phyloP scores from a whole-genome alignment of 1,284 basidiomycete species.

The Uromyces viciae-fabae region DNA sequence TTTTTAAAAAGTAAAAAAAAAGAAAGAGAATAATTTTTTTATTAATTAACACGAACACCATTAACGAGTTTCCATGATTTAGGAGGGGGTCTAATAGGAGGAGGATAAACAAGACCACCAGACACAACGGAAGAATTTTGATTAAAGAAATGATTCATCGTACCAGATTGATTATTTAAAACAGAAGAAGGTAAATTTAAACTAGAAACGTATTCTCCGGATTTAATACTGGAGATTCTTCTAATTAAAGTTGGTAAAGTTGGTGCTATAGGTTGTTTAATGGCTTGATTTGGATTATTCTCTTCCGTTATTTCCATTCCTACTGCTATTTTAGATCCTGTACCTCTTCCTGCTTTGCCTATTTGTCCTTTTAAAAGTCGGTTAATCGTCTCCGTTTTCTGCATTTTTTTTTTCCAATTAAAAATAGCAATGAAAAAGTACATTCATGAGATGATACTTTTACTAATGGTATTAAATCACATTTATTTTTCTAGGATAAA shows the following conservation, averaged over 20 bases:
- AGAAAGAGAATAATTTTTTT: not conserved
- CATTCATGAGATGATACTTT: not conserved
- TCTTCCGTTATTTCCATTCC: not conserved
- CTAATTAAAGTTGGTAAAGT: slow-evolving; percentile 11
- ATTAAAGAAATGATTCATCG: slow-evolving; percentile 1
- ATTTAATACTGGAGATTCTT: slow-evolving; percentile 28
- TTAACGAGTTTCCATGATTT: slow-evolving; percentile 37
- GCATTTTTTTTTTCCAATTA: no score
- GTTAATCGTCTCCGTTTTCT: slow-evolving; percentile 46
- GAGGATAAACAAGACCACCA: slow-evolving; percentile 5
- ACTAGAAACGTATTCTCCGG: slow-evolving; percentile 30
- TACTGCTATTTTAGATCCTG: not conserved
- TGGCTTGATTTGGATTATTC: not conserved
- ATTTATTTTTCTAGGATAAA: no score
- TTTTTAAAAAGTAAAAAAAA: no score
- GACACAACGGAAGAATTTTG: not conserved
- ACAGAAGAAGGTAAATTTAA: slow-evolving; percentile 20
- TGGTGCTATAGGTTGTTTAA: not conserved
- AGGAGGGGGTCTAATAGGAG: slow-evolving; percentile 20
- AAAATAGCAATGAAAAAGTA: no score
- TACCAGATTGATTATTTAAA: not conserved
- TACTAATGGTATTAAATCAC: not conserved
- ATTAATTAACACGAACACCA: slow-evolving; percentile 25
- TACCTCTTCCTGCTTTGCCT: slow-evolving; percentile 32
- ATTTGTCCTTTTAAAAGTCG: slow-evolving; percentile 41